phyloP scores from a whole-genome alignment of 768 basidiomycete genomes.

The Xerocomellus chrysenteron region DNA sequence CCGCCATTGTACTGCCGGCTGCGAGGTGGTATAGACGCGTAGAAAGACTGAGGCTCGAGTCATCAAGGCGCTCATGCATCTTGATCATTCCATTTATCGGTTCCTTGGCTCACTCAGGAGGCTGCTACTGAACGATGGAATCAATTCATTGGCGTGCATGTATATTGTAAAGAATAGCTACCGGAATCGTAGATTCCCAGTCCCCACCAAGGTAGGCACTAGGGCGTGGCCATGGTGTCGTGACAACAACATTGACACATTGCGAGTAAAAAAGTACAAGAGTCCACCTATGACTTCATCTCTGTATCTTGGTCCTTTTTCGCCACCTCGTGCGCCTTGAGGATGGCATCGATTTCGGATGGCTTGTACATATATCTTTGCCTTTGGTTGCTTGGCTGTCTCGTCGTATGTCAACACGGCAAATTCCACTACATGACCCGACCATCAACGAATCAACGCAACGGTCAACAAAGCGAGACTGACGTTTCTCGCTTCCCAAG shows the following conservation, averaged over 20 bases:
- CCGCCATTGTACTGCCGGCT: conserved; percentile 33
- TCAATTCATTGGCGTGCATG: conserved; percentile 1
- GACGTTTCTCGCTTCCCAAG: conserved; percentile 92
- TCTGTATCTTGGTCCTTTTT: conserved; percentile 86
- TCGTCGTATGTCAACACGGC: conserved; percentile 89
- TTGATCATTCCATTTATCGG: conserved; percentile 69
- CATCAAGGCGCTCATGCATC: conserved; percentile 74
- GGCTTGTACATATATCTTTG: conserved; percentile 93
- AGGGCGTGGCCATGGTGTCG: conserved; percentile 70
- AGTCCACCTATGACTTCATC: conserved; percentile 56
- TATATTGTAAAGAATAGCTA: conserved; percentile 8
- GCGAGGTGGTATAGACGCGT: conserved; percentile 30
- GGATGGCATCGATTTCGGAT: conserved; percentile 80
- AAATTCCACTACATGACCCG: conserved; percentile 76
- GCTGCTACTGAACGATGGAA: conserved; percentile 42
- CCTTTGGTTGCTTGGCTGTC: conserved; percentile 70
- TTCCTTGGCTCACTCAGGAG: conserved; percentile 75
- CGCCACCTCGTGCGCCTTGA: conserved; percentile 75
- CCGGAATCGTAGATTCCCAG: conserved; percentile 36
- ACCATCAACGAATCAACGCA: not conserved
- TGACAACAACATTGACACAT: not conserved
- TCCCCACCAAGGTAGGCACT: conserved; percentile 50
- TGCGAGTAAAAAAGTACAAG: conserved; percentile 8
- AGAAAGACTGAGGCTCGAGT: conserved; percentile 42
- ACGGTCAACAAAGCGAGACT: conserved; percentile 31